Evolutionary conservation across 1,284 basidiomycete species (phyloP).

Genomic region (Fomitiporia mediterranea): DNA sequence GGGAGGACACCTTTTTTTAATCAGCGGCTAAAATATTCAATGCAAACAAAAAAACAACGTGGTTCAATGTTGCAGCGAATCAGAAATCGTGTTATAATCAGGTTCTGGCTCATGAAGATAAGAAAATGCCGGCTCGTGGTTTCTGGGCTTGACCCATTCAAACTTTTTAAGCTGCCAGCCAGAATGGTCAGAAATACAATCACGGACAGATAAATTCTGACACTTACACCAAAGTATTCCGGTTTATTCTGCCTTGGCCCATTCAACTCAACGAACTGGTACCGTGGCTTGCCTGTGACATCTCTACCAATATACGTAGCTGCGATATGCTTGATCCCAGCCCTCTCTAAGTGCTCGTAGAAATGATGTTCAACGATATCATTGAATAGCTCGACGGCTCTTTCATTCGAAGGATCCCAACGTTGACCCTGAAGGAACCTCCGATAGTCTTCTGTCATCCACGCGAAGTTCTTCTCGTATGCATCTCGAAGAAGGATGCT

Average conservation of each 20-base stretch:
- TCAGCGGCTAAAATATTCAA: too few species aligned
- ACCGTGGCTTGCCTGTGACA: not conserved
- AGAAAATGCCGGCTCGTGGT: slow-evolving; percentile 4
- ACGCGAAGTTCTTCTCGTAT: not conserved
- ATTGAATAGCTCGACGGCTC: slow-evolving; percentile 11
- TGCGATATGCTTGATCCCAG: slow-evolving; percentile 8
- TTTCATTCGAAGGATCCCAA: slow-evolving; percentile 6
- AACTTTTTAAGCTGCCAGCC: slow-evolving; percentile 8
- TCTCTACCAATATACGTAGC: not conserved
- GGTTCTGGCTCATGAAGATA: too few species aligned
- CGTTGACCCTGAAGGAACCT: not conserved
- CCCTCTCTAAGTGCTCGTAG: slow-evolving; percentile 7
- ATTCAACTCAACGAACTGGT: not conserved
- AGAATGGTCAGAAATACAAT: not conserved
- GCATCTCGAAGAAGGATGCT: slow-evolving; percentile 1
- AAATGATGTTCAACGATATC: slow-evolving; percentile 18
- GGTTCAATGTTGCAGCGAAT: not conserved
- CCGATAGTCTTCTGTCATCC: slow-evolving; percentile 1
- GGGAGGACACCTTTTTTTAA: too few species aligned
- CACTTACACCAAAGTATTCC: not conserved
- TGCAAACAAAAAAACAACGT: not conserved
- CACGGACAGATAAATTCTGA: not conserved
- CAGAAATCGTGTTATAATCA: not conserved
- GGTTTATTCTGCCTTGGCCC: slow-evolving; percentile 8
- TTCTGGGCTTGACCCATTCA: slow-evolving; percentile 7